Evolutionary conservation across 2,329 filamentous ascomycete species (phyloP).

Genomic region (Colletotrichum abscissum): DNA sequence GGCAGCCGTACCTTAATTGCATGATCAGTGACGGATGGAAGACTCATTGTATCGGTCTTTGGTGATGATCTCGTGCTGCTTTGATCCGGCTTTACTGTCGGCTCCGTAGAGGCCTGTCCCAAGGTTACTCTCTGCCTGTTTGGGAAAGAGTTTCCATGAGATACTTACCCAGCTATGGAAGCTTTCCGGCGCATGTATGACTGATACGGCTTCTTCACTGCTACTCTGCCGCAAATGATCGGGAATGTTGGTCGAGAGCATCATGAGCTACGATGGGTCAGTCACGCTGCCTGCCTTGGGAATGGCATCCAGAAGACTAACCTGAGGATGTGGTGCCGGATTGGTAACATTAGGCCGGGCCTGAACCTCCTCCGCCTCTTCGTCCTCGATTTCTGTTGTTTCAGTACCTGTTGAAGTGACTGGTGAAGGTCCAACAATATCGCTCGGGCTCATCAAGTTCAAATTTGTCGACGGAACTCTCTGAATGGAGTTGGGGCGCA

Average conservation of each 20-base stretch:
- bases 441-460: conserved; percentile 71
- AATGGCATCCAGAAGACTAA: conserved; percentile 38
- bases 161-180: conserved; percentile 81
- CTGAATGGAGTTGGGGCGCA: conserved; percentile 63
- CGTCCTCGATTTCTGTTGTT: conserved; percentile 86
- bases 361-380: conserved; percentile 71
- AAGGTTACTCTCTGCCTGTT: conserved; percentile 38
- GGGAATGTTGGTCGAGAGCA: conserved; percentile 67
- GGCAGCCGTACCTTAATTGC: conserved; percentile 48
- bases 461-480: conserved; percentile 63
- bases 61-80: conserved; percentile 50
- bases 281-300: background rate
- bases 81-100: conserved; percentile 48
- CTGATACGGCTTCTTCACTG: conserved; percentile 85
- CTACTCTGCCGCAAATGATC: conserved; percentile 67
- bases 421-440: conserved; percentile 83
- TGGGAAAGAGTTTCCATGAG: background rate
- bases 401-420: conserved; percentile 88
- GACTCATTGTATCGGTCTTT: conserved; percentile 49
- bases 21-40: conserved; percentile 48
- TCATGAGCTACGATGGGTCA: conserved; percentile 53
- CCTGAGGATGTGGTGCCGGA: conserved; percentile 50
- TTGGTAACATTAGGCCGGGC: conserved; percentile 48
- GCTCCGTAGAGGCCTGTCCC: conserved; percentile 55
- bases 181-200: conserved; percentile 89